Base-by-base conservation (phyloP, 2,329 filamentous ascomycete species). In the Dichotomopilus funicola region DNA sequence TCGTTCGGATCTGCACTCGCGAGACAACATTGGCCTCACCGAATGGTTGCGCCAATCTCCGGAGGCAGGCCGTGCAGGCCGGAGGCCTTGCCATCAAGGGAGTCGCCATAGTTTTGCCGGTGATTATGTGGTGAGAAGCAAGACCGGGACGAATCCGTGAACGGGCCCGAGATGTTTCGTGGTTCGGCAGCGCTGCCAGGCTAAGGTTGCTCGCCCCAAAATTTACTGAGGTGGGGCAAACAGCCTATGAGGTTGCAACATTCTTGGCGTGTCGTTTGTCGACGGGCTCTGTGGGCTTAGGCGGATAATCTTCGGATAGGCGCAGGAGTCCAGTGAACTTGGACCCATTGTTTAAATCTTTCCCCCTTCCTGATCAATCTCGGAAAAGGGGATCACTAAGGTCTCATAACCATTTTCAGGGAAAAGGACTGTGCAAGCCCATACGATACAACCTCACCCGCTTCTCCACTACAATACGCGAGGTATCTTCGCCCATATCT, bases 1-100 rank as follows among this genome's bases (percentile, higher is more conserved):
- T 73, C 37, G 67, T 66, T 54, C 73, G 73, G 48, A 66, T 63
- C 61, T 72, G 71, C 49, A 61, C 64, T 33, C 66, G 56, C 40
- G 64, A 56, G 35, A 65, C 54, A 42, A 55, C 54, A 54, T 54
- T 62, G 53, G 42, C 38, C 56, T 34, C 48, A 8, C 43, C 43
- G 36, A 62, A 56, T 5, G 62, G 58, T 27, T 60, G 61, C 11
- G 58, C 62, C 49, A 66, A 42, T 40, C 62, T 62, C 53, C 65
- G 63, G 40, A 68, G 54, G 45, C 65, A 66, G 31, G 59, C 61
- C 40, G 66, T 58, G 53, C 66, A 66, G 44, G 63, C 62, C 47
- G 62, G 60, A 50, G 61, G 56, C 49, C 58, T 64, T 55, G 43
- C 60, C 46, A 60, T 51, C 45, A 61, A 49, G 13, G 63, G 56